A percentile compares a stretch with the other conserved stretches of the same genome.
Evolutionary conservation across 371 early-diverging fungal genomes (phyloP).

Genomic region (Haplosporangium sp.): DNA sequence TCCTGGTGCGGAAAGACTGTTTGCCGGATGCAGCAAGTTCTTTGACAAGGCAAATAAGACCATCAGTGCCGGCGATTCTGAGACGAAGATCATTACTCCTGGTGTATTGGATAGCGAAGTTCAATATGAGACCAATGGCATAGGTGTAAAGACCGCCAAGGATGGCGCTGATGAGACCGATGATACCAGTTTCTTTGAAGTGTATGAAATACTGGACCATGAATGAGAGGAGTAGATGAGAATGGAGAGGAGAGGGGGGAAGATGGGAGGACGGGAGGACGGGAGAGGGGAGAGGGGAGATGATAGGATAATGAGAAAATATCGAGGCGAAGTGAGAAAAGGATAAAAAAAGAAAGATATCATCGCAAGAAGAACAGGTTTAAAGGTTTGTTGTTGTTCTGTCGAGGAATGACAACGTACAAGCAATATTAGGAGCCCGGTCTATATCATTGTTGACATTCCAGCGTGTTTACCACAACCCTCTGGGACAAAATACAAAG

Average conservation of each 20-base stretch:
- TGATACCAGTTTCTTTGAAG: slow-evolving; percentile 7
- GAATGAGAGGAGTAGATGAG: background rate
- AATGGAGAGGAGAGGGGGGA: slow-evolving; percentile 3
- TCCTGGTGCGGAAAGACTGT: background rate
- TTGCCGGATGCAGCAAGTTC: background rate
- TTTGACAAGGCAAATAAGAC: background rate
- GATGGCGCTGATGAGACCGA: slow-evolving; percentile 13
- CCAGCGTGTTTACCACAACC: too few species aligned
- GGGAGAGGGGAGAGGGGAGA: background rate
- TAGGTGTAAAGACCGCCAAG: slow-evolving; percentile 8
- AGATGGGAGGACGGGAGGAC: background rate
- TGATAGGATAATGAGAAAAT: too few species aligned
- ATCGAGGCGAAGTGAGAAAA: too few species aligned
- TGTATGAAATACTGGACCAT: slow-evolving; percentile 6
- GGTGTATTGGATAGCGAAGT: background rate
- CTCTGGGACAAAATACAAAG: too few species aligned
- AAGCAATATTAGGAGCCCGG: too few species aligned
- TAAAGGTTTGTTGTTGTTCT: too few species aligned
- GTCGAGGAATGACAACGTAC: too few species aligned
- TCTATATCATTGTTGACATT: too few species aligned
- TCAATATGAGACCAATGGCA: slow-evolving; percentile 3
- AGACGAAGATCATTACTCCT: background rate
- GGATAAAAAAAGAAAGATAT: too few species aligned
- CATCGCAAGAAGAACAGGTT: too few species aligned
- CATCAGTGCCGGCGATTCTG: slow-evolving; percentile 4